These are phyloP conservation scores for Heterobasidion annosum DNA, from an alignment of 1,284 basidiomycete genomes.

Conservation along the genomic window DNA sequence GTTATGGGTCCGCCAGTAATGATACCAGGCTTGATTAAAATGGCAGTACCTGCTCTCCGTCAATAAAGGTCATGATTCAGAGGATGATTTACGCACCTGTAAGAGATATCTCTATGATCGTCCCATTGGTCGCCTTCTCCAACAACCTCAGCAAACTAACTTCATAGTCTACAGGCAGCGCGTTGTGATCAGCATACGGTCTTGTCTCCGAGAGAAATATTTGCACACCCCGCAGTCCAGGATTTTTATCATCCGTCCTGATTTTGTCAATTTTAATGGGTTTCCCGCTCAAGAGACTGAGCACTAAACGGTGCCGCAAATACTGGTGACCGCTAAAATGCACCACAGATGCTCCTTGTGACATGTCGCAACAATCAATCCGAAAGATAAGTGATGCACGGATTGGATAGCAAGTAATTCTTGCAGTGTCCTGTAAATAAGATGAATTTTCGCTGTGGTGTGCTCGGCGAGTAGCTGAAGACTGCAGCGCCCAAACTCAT, in stretches of 20 bases:
- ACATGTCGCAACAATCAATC: conserved; percentile 21
- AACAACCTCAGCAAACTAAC: conserved; percentile 84
- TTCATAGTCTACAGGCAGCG: conserved; percentile 68
- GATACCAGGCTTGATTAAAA: conserved; percentile 88
- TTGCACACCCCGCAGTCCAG: conserved; percentile 77
- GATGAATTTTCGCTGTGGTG: too few species aligned
- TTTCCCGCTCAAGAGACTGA: conserved; percentile 85
- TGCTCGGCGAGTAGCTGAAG: too few species aligned
- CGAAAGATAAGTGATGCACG: neutral
- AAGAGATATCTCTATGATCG: conserved; percentile 91
- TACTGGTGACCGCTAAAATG: conserved; percentile 76
- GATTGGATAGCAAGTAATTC: too few species aligned
- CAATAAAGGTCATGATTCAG: neutral
- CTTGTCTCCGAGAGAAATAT: neutral
- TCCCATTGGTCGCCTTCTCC: conserved; percentile 94
- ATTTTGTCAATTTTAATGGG: conserved; percentile 86
- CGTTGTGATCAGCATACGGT: neutral
- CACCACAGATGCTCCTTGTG: conserved; percentile 31
- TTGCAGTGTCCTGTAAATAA: neutral
- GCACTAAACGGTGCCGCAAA: conserved; percentile 78
- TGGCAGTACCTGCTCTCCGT: conserved; percentile 62
- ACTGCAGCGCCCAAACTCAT: too few species aligned
- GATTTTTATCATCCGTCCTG: conserved; percentile 86
- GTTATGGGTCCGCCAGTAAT: conserved; percentile 77
- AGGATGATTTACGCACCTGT: conserved; percentile 55